A percentile compares a stretch with the other conserved stretches of the same genome.
Evolutionary conservation across 768 basidiomycete species (phyloP).

Genomic region (Leccinellum albellum): DNA sequence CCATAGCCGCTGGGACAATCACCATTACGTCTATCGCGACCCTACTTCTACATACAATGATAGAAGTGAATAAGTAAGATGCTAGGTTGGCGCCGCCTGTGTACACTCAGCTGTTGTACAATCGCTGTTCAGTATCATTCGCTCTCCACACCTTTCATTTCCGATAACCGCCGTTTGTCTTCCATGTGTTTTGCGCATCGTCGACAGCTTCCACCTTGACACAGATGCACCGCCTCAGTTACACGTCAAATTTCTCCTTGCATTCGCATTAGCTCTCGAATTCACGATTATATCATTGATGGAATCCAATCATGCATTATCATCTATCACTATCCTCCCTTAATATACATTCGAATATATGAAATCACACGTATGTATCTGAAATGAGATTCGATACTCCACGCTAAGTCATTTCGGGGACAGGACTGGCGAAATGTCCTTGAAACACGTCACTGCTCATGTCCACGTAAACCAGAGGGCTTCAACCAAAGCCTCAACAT

Average conservation of each 20-base stretch:
- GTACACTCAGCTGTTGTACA: constrained; percentile 25
- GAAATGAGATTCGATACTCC: neutral
- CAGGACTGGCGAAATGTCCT: neutral
- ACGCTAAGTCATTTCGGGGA: neutral
- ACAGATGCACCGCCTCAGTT: constrained; percentile 4
- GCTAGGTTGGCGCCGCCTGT: constrained; percentile 9
- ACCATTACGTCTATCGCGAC: constrained; percentile 2
- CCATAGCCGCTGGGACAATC: neutral
- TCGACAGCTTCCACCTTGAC: constrained; percentile 10
- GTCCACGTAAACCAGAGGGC: neutral
- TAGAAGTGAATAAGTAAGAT: constrained; percentile 13
- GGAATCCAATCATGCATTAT: constrained; percentile 26
- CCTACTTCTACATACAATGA: constrained; percentile 7
- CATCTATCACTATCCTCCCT: constrained; percentile 25
- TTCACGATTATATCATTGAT: constrained; percentile 22
- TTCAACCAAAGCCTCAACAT: neutral
- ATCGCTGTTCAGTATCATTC: constrained; percentile 18
- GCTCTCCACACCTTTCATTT: constrained; percentile 15
- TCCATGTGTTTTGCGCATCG: constrained; percentile 19
- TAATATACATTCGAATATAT: constrained; percentile 21
- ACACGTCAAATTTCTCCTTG: constrained; percentile 13
- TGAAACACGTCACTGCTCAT: no score
- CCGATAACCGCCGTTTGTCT: constrained; percentile 20
- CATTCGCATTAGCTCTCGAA: constrained; percentile 18
- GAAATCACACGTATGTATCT: neutral